Conservation (phyloP, 108 stramenopile genomes). For the Discostella stelligeroides region DNA sequence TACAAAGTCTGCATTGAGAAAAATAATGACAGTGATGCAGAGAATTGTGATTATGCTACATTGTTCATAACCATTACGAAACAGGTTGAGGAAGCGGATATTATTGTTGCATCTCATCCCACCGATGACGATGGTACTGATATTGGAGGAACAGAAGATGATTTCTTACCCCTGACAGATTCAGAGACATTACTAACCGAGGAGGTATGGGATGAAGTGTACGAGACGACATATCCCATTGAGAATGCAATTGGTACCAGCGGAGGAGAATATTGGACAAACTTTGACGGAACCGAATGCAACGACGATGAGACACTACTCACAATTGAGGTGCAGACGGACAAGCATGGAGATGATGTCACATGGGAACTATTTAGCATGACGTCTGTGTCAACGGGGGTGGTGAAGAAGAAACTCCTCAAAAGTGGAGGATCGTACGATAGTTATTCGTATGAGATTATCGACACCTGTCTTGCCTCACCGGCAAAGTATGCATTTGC, state of each 20-base stretch:
- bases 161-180: not conserved
- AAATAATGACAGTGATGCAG: not conserved
- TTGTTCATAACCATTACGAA: not conserved
- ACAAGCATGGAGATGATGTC: slow-evolving; percentile 26
- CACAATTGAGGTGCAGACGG: slow-evolving; percentile 28
- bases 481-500: slow-evolving; percentile 10
- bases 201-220: not conserved
- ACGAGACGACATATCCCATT: not conserved
- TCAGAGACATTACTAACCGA: not conserved
- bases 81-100: not conserved
- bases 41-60: not conserved
- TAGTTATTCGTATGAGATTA: slow-evolving; percentile 19
- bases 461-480: slow-evolving; percentile 6
- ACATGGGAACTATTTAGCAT: slow-evolving; percentile 16
- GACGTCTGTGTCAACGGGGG: not conserved
- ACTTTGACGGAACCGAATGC: slow-evolving; percentile 10
- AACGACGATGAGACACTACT: slow-evolving; percentile 9
- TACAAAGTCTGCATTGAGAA: not conserved
- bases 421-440: slow-evolving; percentile 19
- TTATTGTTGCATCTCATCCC: not conserved
- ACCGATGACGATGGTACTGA: not conserved
- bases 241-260: not conserved
- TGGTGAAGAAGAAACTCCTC: not conserved
- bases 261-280: not conserved
- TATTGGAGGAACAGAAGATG: not conserved